These are phyloP conservation scores for Diversispora eburnea DNA, from an alignment of 192 early-diverging fungal genomes.

Conservation along the genomic window DNA sequence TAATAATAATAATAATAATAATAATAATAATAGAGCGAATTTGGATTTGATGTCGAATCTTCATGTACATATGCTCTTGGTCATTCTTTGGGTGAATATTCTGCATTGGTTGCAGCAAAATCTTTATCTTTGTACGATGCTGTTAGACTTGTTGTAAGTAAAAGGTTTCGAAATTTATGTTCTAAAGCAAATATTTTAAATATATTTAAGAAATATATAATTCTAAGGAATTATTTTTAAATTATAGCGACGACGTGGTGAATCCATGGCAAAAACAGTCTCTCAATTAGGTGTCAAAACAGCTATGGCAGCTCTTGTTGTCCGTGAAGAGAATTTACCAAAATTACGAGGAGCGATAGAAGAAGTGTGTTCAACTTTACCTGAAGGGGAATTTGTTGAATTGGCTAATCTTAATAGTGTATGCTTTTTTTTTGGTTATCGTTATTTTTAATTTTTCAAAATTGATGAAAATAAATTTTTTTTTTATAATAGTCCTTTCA, in stretches of 20 bases:
- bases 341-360: constrained; percentile 67
- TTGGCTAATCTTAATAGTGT: constrained; percentile 86
- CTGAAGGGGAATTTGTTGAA: constrained; percentile 73
- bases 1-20: background rate
- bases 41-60: constrained; percentile 70
- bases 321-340: constrained; percentile 66
- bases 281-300: constrained; percentile 61
- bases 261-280: constrained; percentile 80
- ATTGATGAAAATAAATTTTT: background rate
- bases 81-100: constrained; percentile 93
- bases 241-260: constrained; percentile 68
- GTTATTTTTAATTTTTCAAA: background rate
- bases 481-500: constrained; percentile 13
- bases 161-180: background rate
- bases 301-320: constrained; percentile 86
- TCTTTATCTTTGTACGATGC: constrained; percentile 72
- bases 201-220: no score
- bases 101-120: constrained; percentile 66
- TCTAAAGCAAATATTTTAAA: background rate
- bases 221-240: background rate
- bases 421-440: background rate
- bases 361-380: constrained; percentile 57
- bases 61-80: constrained; percentile 80
- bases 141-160: constrained; percentile 75
- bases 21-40: constrained; percentile 47